Evolutionary conservation across 2,329 filamentous ascomycete species (phyloP).

Genomic region (Huntiella abstrusa): DNA sequence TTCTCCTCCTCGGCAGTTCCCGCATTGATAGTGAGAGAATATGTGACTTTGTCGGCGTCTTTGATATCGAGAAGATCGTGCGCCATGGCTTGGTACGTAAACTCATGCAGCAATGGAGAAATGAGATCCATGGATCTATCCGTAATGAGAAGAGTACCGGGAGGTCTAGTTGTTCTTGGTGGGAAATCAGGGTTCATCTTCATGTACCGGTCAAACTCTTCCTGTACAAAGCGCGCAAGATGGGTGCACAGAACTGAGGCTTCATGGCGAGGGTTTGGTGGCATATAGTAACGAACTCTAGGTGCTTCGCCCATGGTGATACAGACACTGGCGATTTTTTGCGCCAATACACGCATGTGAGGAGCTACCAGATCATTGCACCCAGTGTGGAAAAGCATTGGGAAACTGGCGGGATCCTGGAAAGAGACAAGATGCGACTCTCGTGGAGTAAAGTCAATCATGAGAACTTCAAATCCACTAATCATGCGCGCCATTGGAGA

Average conservation of each 20-base stretch:
- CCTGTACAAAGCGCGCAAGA: slow-evolving; percentile 76
- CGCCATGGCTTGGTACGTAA: slow-evolving; percentile 97
- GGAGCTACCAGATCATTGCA: slow-evolving; percentile 69
- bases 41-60: slow-evolving; percentile 76
- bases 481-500: slow-evolving; percentile 53
- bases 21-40: slow-evolving; percentile 61
- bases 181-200: slow-evolving; percentile 73
- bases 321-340: slow-evolving; percentile 81
- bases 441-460: slow-evolving; percentile 74
- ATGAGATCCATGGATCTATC: slow-evolving; percentile 86
- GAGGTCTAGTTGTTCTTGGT: slow-evolving; percentile 56
- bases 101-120: slow-evolving; percentile 80
- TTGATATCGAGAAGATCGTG: slow-evolving; percentile 79
- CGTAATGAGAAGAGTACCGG: slow-evolving; percentile 67
- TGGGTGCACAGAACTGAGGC: slow-evolving; percentile 75
- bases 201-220: slow-evolving; percentile 77
- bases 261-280: slow-evolving; percentile 58
- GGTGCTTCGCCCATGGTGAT: slow-evolving; percentile 88
- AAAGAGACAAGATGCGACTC: slow-evolving; percentile 88
- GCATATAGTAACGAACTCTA: slow-evolving; percentile 77
- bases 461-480: slow-evolving; percentile 61
- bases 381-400: slow-evolving; percentile 71
- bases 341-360: slow-evolving; percentile 70
- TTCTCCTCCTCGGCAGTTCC: slow-evolving; percentile 50
- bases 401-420: slow-evolving; percentile 89